Conservation (phyloP, 805 yeast species). For the Teunomyces aglyptinius region DNA sequence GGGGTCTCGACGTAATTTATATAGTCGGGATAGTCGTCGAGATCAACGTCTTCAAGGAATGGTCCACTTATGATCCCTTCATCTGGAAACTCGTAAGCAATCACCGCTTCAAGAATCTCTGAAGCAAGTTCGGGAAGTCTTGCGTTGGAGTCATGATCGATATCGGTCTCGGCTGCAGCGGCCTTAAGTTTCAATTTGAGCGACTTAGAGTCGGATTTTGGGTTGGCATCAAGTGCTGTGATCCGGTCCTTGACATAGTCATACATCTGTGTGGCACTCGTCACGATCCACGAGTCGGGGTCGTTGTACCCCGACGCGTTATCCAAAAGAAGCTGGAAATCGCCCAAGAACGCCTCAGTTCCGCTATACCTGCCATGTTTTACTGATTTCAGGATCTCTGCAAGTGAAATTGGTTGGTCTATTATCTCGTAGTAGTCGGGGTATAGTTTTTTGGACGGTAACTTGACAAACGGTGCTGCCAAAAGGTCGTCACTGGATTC, state of each 20-base stretch:
- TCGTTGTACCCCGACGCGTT: conserved; percentile 43
- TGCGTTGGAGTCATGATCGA: conserved; percentile 12
- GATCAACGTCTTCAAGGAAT: conserved; percentile 72
- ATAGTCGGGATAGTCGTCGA: conserved; percentile 75
- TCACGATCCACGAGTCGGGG: conserved; percentile 55
- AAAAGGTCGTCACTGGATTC: conserved; percentile 24
- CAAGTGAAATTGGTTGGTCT: conserved; percentile 31
- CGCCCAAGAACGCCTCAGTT: conserved; percentile 38
- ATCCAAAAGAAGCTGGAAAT: conserved; percentile 34
- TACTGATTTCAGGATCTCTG: conserved; percentile 34
- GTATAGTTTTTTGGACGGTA: conserved; percentile 36
- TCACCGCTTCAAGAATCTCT: conserved; percentile 36
- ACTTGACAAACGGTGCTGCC: conserved; percentile 30
- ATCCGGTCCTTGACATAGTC: conserved; percentile 56
- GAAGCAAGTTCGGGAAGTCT: conserved; percentile 21
- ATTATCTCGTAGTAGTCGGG: conserved; percentile 41
- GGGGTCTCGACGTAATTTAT: conserved; percentile 70
- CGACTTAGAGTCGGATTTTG: conserved; percentile 5
- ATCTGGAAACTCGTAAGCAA: conserved; percentile 45
- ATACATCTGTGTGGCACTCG: conserved; percentile 57
- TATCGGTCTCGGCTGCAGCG: conserved; percentile 2
- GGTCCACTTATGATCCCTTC: conserved; percentile 61
- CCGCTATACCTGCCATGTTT: conserved; percentile 43
- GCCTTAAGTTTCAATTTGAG: conserved; percentile 11
- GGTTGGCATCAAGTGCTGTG: conserved; percentile 27